These are phyloP conservation scores for Diaporthe citriasiana DNA, from an alignment of 2,329 filamentous ascomycete genomes.

Conservation along the genomic window DNA sequence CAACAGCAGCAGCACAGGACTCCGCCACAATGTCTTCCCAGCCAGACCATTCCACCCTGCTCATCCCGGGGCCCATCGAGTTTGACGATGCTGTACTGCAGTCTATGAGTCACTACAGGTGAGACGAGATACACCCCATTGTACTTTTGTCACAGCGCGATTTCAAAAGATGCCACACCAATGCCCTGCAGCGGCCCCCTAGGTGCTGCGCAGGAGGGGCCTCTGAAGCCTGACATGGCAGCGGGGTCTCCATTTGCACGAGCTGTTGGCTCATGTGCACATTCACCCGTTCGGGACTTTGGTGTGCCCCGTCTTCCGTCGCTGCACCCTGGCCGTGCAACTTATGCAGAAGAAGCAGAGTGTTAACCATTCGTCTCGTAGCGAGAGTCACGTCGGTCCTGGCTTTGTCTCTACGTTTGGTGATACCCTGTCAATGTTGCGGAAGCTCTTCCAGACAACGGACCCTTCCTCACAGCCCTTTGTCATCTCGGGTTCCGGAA, in stretches of 20 bases:
- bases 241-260: constrained; percentile 6
- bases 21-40: constrained; percentile 71
- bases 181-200: constrained; percentile 4
- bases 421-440: constrained; percentile 87
- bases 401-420: constrained; percentile 93
- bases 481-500: constrained; percentile 93
- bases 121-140: constrained; percentile 48
- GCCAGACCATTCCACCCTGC: constrained; percentile 77
- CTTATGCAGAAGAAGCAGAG: neutral
- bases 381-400: constrained; percentile 93
- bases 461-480: constrained; percentile 89
- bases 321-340: constrained; percentile 20
- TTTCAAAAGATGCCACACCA: constrained; percentile 1
- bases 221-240: constrained; percentile 6
- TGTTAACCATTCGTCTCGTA: constrained; percentile 53
- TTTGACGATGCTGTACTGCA: constrained; percentile 97
- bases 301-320: constrained; percentile 19
- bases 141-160: constrained; percentile 4
- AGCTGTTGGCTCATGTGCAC: neutral
- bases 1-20: constrained; percentile 46
- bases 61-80: constrained; percentile 98
- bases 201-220: neutral
- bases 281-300: neutral
- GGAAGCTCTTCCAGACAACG: constrained; percentile 94
- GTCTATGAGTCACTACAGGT: constrained; percentile 96